Evolutionary conservation across 768 basidiomycete genomes (phyloP).

Genomic region (Podaxis sp.): DNA sequence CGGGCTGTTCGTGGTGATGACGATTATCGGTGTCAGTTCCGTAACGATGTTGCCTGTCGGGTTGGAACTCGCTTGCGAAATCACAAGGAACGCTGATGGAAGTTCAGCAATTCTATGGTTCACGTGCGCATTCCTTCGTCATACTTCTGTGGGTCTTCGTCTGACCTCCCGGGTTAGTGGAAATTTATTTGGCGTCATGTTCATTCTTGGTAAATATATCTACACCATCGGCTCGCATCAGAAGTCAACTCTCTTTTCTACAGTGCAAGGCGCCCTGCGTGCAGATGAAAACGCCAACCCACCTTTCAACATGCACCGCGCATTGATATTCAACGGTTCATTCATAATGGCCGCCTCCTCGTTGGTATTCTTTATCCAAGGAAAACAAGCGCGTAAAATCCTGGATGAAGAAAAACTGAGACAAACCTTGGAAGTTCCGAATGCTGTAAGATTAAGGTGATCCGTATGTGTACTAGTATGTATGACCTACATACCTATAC

Average conservation of each 20-base stretch:
- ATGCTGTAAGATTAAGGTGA: background rate
- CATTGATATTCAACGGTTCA: constrained; percentile 65
- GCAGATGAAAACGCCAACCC: constrained; percentile 59
- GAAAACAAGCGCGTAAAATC: constrained; percentile 61
- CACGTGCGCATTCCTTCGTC: constrained; percentile 41
- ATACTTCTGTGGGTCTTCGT: background rate
- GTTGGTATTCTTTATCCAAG: constrained; percentile 52
- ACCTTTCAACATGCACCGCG: constrained; percentile 70
- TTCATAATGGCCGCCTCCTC: constrained; percentile 40
- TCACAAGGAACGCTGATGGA: constrained; percentile 77
- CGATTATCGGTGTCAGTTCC: constrained; percentile 63
- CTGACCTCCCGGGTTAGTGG: constrained; percentile 38
- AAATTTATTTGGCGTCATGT: constrained; percentile 64
- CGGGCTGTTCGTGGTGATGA: constrained; percentile 65
- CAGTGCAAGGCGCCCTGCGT: constrained; percentile 70
- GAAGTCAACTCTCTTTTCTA: background rate
- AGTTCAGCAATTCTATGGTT: constrained; percentile 80
- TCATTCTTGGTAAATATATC: constrained; percentile 52
- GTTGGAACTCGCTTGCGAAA: constrained; percentile 76
- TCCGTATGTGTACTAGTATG: background rate
- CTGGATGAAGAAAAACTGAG: constrained; percentile 53
- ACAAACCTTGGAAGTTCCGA: constrained; percentile 16
- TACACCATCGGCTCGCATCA: background rate
- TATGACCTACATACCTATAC: background rate
- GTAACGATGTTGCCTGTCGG: constrained; percentile 74